Base-by-base conservation (phyloP, 2,329 filamentous ascomycete species). In the Mycocentrospora acerina region DNA sequence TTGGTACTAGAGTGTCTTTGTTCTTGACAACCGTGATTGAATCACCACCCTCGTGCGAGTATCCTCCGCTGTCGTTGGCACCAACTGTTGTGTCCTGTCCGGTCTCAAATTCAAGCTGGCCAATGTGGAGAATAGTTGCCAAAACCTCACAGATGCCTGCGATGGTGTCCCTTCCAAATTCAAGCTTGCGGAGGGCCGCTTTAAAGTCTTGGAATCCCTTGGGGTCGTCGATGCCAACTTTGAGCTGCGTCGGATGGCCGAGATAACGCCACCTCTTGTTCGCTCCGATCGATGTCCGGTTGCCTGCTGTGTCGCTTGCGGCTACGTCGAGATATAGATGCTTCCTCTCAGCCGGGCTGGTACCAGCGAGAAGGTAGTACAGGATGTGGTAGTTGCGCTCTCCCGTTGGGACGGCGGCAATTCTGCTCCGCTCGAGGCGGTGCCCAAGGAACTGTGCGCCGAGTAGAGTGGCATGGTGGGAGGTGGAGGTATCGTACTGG, bases 141-240 rank as follows among this genome's bases (percentile, higher is more conserved):
- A 98, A 76, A 32, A 97, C 80, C 71, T 98, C 93, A 67, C 93
- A 98, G 39, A 98, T 90, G 65, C 96, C 91, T 26, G 93, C 93
- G 61, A 98, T 95, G 58, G 96, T 93, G 44, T 85, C 84, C 37
- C 90, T 81, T 4, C 91, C 87, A 49, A 98, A 97, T 68, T 97
- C 93, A 11, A 98, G 79, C 68, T 95, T 96, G 50, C 90, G 81
- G 32, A 98, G 73, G 1, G 93, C 93, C 1, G 88, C 95, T 74
- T 97, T 97, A 78, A 98, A 97, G 36, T 97, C 85, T 62, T 95
- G 88, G 68, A 98, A 98, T 4, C 91, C 93, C 60, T 96, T 90
- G 2, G 85, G 78, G 61, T 98, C 93, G 59, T 98, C 96, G 64
- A 98, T 90, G 41, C 93, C 93, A 18, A 97, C 89, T 67, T 95